Base-by-base conservation (phyloP, 108 stramenopile genomes). In the Cyclostephanos tholiformis region DNA sequence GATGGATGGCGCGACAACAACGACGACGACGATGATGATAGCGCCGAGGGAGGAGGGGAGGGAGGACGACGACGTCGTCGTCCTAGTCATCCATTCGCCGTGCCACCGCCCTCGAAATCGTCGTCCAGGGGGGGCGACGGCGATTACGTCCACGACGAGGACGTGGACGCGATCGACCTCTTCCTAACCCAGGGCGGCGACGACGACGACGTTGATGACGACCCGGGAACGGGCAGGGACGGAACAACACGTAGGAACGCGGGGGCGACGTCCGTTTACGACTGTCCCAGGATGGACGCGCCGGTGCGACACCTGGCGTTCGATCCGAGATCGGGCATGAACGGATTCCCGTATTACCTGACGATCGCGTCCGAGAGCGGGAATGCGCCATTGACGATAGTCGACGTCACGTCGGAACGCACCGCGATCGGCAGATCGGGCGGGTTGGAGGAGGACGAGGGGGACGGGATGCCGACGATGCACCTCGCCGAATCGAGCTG, bases 221-320 rank as follows among this genome's bases (percentile, higher is more conserved):
- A n/a, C n/a, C n/a, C n/a, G n/a, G n/a, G n/a, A n/a, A n/a, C n/a
- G n/a, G n/a, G n/a, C n/a, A n/a, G n/a, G n/a, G n/a, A n/a, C n/a
- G n/a, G n/a, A n/a, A n/a, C n/a, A n/a, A n/a, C n/a, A n/a, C n/a
- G n/a, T n/a, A n/a, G n/a, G n/a, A n/a, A n/a, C n/a, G 38, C 26
- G 29, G 71, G 63, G 23, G 72, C 53, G 17, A 44, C 67, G 17
- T 57, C n/a, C 7, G 52, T 29, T 17, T 75, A 82, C 71, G 26
- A 52, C 7, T 87, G 86, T 16, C 92, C 85, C 7, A 50, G 81
- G 27, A 78, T 89, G 30, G 69, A 77, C 12, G 66, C 88, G n/a
- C 77, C 91, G n/a, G 63, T 88, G 32, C 85, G 91, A 20, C 80
- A 88, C 46, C 12, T 89, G 61, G 52, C 72, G 19, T 93, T 93